These are phyloP conservation scores for Amaranthus tricolor DNA, from an alignment of 179 eudicot genomes.

Conservation along the genomic window DNA sequence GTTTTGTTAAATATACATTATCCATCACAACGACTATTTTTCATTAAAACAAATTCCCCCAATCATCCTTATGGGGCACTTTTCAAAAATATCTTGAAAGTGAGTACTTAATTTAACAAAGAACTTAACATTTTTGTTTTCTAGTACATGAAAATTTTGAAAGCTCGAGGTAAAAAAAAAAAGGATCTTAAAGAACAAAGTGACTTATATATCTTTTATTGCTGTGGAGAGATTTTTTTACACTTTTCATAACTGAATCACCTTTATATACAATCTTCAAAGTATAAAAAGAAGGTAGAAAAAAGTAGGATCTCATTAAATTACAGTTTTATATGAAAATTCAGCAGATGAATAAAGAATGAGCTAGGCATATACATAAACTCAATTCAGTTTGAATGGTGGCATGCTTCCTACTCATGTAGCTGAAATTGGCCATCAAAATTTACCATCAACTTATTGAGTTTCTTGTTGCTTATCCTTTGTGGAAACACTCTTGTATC, in stretches of 20 bases:
- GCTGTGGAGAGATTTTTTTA: too few relatives aligned
- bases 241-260: not conserved
- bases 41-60: too few relatives aligned
- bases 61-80: too few relatives aligned
- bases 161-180: too few relatives aligned
- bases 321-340: not conserved
- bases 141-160: too few relatives aligned
- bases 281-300: not conserved
- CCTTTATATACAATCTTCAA: not conserved
- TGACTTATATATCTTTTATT: too few relatives aligned
- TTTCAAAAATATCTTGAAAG: too few relatives aligned
- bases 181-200: too few relatives aligned
- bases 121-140: too few relatives aligned
- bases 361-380: slow-evolving; percentile 6
- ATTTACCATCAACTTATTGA: slow-evolving; percentile 49
- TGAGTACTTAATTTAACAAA: too few relatives aligned
- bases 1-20: too few relatives aligned
- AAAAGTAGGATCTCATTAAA: not conserved
- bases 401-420: not conserved
- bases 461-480: slow-evolving; percentile 59
- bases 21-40: too few relatives aligned
- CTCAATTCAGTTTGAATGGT: not conserved
- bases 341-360: not conserved
- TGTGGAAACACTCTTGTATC: slow-evolving; percentile 35
- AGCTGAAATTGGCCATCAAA: slow-evolving; percentile 23